A percentile compares a stretch with the other conserved stretches of the same genome.
Evolutionary conservation across 768 basidiomycete genomes (phyloP).

Genomic region (Flagelloscypha sp.): DNA sequence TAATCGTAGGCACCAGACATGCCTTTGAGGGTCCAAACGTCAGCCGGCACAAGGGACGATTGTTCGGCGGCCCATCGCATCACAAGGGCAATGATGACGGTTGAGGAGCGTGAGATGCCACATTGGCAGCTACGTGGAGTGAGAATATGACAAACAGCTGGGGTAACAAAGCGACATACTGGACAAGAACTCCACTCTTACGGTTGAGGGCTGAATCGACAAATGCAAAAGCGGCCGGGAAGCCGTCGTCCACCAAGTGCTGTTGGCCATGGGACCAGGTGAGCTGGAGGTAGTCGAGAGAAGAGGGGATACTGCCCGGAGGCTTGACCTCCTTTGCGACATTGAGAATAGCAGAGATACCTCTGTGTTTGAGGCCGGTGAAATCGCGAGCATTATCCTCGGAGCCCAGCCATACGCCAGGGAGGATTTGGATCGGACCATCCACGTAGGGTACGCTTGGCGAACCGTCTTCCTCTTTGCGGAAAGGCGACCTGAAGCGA

Average conservation of each 20-base stretch:
- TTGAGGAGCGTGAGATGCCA: constrained; percentile 87
- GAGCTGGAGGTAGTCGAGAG: constrained; percentile 84
- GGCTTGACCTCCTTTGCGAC: constrained; percentile 86
- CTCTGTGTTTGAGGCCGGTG: constrained; percentile 56
- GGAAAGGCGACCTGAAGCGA: constrained; percentile 40
- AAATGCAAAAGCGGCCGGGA: constrained; percentile 74
- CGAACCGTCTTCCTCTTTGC: constrained; percentile 57
- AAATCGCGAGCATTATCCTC: constrained; percentile 89
- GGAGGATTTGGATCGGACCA: constrained; percentile 80
- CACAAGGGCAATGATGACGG: constrained; percentile 82
- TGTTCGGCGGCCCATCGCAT: constrained; percentile 83
- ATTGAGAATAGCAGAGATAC: constrained; percentile 78
- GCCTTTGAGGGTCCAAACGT: constrained; percentile 72
- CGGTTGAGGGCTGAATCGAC: constrained; percentile 69
- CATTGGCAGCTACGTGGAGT: constrained; percentile 69
- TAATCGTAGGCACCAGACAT: constrained; percentile 88
- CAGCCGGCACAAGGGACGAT: constrained; percentile 57
- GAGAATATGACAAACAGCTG: constrained; percentile 15
- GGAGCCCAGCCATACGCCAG: constrained; percentile 83
- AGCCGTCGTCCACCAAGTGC: constrained; percentile 73
- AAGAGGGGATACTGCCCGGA: constrained; percentile 56
- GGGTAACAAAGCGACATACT: constrained; percentile 45
- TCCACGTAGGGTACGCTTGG: constrained; percentile 63
- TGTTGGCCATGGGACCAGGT: constrained; percentile 93
- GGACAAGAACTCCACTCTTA: constrained; percentile 74